Base-by-base conservation (phyloP, 1,284 basidiomycete species). In the Tilletia indica region DNA sequence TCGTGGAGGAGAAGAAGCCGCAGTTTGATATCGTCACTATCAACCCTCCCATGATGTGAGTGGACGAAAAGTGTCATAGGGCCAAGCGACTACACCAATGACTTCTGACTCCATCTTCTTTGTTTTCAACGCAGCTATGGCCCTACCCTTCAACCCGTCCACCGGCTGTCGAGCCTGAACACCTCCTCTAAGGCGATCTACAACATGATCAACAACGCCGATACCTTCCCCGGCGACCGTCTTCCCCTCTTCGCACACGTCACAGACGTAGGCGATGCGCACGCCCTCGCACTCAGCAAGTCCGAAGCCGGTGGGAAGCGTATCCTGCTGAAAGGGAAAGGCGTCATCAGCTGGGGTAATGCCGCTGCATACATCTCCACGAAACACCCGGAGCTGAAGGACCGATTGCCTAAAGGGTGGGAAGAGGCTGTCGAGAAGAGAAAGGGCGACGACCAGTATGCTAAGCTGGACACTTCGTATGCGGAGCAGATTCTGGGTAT, bases 241-340 rank as follows among this genome's bases (percentile, higher is more conserved):
- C 73, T 85, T 6, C 85, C 85, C 14, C 78, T 85, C 36, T 85
- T 85, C 71, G 79, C 76, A 61, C 74, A 79, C 61, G 83, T 79
- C 9, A 68, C 75, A 3, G 77, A 82, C 48, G 71, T 80, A 14
- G 84, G 78, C 0, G 68, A 77, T 34, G 84, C 84, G 0, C 84
- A 85, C 64, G 77, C 83, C 0, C 76, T 68, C 0, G 78, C 77
- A 5, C 66, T 81, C 19, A 78, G 80, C 25, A 70, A 73, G 39
- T 67, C 70, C 1, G 63, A 72, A 11, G 80, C 73, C 19, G 77
- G 74, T 70, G 75, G 75, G 5, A 68, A 76, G 36, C 74, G 80
- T 31, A 80, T 73, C 63, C 69, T 82, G 36, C 68, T 80, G 21
- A 77, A 73, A 56, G 80, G 79, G 11, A 42, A 19, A 3, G 79